These are phyloP conservation scores for Candolleomyces eurysporus DNA, from an alignment of 768 basidiomycete genomes.

Conservation along the genomic window DNA sequence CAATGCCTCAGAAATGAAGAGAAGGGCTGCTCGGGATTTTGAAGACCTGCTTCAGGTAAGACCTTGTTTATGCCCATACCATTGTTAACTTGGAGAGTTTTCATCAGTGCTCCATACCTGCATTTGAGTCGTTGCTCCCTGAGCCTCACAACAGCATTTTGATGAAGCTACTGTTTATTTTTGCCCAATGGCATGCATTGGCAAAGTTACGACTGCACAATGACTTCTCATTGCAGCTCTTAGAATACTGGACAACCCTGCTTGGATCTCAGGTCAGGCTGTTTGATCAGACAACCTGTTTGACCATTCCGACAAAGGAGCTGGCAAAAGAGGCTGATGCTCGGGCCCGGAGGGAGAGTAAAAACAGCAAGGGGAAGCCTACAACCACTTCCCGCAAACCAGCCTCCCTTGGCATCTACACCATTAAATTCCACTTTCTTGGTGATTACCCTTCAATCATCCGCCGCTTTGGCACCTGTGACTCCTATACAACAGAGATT, in stretches of 20 bases:
- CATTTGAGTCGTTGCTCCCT: conserved; percentile 33
- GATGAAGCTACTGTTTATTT: conserved; percentile 23
- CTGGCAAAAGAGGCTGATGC: conserved; percentile 32
- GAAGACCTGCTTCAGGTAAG: conserved; percentile 38
- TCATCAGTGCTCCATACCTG: conserved; percentile 32
- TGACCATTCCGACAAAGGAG: conserved; percentile 27
- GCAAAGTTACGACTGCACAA: conserved; percentile 33
- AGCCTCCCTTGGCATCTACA: conserved; percentile 26
- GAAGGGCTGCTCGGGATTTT: conserved; percentile 31
- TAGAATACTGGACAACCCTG: conserved; percentile 22
- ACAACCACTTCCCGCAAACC: conserved; percentile 1
- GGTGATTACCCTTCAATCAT: conserved; percentile 33
- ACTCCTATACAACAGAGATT: conserved; percentile 39
- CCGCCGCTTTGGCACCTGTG: conserved; percentile 29
- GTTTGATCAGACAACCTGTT: conserved; percentile 28
- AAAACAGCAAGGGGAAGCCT: conserved; percentile 6
- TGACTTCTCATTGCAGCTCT: conserved; percentile 17
- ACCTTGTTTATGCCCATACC: neutral
- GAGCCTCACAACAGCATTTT: conserved; percentile 17
- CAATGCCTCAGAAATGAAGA: conserved; percentile 29
- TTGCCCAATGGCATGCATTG: conserved; percentile 31
- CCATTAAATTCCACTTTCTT: conserved; percentile 37
- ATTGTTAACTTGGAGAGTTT: too few species aligned
- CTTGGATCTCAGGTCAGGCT: conserved; percentile 28
- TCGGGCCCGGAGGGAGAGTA: conserved; percentile 19